Conservation (phyloP, 108 stramenopile genomes). For the Cyclotella cryptica region DNA sequence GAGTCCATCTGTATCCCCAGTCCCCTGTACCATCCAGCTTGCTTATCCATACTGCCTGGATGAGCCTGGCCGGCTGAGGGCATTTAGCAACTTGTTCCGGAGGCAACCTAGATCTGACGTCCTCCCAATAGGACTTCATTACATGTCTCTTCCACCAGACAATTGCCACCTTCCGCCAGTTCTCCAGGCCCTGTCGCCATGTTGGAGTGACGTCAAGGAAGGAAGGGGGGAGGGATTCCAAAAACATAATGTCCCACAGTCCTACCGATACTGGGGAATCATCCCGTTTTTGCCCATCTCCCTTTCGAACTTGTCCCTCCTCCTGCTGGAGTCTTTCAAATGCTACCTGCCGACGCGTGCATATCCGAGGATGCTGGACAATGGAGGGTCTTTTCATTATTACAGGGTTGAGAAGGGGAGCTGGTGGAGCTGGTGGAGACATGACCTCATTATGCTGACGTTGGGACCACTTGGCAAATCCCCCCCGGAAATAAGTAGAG, state of each 20-base stretch:
- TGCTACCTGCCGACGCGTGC: background rate
- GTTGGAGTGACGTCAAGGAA: background rate
- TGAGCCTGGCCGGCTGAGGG: no score
- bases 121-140: background rate
- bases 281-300: conserved; percentile 12
- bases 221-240: background rate
- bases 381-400: no score
- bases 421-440: background rate
- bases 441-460: no score
- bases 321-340: background rate
- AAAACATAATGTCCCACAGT: conserved; percentile 3
- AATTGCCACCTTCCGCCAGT: background rate
- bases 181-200: background rate
- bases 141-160: background rate
- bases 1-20: background rate
- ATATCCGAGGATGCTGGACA: background rate
- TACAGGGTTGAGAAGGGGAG: background rate
- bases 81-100: background rate
- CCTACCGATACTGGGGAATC: background rate
- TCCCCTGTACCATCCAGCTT: no score
- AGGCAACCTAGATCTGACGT: background rate
- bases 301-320: background rate
- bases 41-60: no score
- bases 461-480: background rate
- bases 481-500: conserved; percentile 12